These are phyloP conservation scores for Lonicera japonica DNA, from an alignment of 129 eudicot species.

Conservation along the genomic window DNA sequence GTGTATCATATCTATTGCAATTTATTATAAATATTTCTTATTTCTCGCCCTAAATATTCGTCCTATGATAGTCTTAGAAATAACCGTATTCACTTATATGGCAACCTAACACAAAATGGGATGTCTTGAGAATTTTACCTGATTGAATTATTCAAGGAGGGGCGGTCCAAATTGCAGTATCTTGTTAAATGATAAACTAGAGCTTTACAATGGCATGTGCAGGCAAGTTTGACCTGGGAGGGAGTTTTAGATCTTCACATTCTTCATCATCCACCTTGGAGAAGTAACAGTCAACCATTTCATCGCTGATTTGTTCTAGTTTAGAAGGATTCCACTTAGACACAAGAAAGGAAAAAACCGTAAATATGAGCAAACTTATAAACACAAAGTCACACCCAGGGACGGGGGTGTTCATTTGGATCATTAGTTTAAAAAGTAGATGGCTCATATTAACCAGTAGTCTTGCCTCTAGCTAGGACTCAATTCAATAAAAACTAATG, in stretches of 20 bases:
- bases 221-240: constrained; percentile 66
- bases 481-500: too few relatives aligned
- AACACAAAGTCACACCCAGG: too few relatives aligned
- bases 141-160: not conserved
- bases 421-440: too few relatives aligned
- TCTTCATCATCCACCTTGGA: constrained; percentile 46
- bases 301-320: constrained; percentile 51
- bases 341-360: not conserved
- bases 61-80: not conserved
- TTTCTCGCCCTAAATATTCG: too few relatives aligned
- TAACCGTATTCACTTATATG: not conserved
- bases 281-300: constrained; percentile 72
- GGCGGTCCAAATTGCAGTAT: not conserved
- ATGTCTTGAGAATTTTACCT: not conserved
- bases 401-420: too few relatives aligned
- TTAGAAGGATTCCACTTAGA: constrained; percentile 84
- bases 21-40: too few relatives aligned
- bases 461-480: too few relatives aligned
- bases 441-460: too few relatives aligned
- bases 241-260: constrained; percentile 76
- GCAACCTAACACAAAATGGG: not conserved
- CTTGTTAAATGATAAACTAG: constrained; percentile 14
- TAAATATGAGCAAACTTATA: too few relatives aligned
- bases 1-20: too few relatives aligned
- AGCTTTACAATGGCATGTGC: constrained; percentile 81